phyloP scores from a whole-genome alignment of 2,329 filamentous ascomycete species.

The Exophiala calicioides region DNA sequence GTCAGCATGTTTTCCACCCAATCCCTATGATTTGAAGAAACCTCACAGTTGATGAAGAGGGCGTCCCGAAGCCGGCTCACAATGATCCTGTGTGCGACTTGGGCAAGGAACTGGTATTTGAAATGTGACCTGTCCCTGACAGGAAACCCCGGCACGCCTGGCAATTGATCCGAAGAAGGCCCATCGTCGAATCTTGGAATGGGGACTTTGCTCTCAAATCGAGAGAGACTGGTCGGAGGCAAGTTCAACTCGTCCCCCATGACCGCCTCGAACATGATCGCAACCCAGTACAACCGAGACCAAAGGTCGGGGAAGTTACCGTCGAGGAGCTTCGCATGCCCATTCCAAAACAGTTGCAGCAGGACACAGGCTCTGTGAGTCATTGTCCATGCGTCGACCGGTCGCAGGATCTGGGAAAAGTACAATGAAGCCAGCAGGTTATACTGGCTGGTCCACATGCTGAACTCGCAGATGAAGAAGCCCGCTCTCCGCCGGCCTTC shows the following conservation, averaged over 20 bases:
- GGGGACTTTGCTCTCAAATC: background rate
- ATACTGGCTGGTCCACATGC: background rate
- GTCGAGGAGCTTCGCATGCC: background rate
- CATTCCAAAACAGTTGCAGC: background rate
- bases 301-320: background rate
- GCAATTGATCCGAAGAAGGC: background rate
- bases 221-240: background rate
- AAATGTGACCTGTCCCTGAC: background rate
- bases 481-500: background rate
- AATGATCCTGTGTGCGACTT: background rate
- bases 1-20: too few relatives aligned
- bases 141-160: background rate
- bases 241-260: background rate
- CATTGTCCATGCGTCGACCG: background rate
- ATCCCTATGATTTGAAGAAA: too few relatives aligned
- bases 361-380: background rate
- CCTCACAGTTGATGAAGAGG: background rate
- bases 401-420: background rate
- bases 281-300: background rate
- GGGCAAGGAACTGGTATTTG: background rate
- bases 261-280: background rate
- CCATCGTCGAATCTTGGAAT: background rate
- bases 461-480: background rate
- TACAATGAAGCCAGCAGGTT: background rate
- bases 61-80: background rate